Base-by-base conservation (phyloP, 2,329 filamentous ascomycete species). In the Chrysoporthe deuterocubensis region DNA sequence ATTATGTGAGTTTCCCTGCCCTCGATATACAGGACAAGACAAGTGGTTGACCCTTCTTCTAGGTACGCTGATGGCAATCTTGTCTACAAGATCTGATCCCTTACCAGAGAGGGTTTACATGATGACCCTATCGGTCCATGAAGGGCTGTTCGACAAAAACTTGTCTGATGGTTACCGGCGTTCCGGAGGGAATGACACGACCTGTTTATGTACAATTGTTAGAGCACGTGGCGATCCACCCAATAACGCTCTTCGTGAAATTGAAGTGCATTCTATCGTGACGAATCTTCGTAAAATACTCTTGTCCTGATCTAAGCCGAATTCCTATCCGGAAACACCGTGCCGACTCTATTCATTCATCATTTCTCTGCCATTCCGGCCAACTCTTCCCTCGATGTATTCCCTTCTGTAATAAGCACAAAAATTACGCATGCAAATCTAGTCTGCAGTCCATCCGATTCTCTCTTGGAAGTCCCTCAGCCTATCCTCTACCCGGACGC, bases 1-100 rank as follows among this genome's bases (percentile, higher is more conserved):
- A 90, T 99, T 76, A 99, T 99, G 94, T 95, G 83, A 87, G 92
- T 89, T 66, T 61, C 32, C 9, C n/a, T 46, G 26, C 16, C 2
- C 21, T 37, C n/a, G 16, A 13, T 48, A n/a, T 40, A 9, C 32
- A 21, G 18, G 32, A n/a, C 1, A n/a, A 16, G 11, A 57, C n/a
- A 50, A 50, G 60, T 71, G 67, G 71, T 69, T 71, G 66, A 66
- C 65, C 14, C 21, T 26, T 37, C 42, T 62, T 70, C 76, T 66
- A 88, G 85, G 85, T 86, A 84, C 71, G 82, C 84, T 13, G 84
- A 85, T 74, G 90, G 89, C 54, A 86, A 90, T 62, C 81, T 89
- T 69, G 88, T 92, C 57, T 92, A 92, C 78, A 90, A 90, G 79
- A 87, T 93, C 66, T 92, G 79, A 79, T 57, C 32, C 50, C 11